Evolutionary conservation across 495 filamentous ascomycete genomes (phyloP), one percentile per base, ranked within the genome.

Genomic region (Neurospora terricola): DNA sequence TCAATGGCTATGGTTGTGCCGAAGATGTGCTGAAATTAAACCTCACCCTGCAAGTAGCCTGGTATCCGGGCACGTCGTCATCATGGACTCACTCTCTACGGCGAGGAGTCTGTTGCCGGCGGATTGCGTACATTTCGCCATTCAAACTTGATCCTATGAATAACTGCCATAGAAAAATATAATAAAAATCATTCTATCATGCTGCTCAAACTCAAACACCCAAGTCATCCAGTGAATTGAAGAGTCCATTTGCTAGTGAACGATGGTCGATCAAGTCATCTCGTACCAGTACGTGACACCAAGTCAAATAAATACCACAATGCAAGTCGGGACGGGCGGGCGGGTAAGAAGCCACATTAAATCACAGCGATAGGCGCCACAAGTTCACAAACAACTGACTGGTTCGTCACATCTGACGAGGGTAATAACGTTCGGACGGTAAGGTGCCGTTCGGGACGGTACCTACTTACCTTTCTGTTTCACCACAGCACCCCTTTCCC

Each of bases 1-100:
- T 78, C 84, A 82, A 92, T 97, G 92, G 88, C 92, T 93, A 89
- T 83, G 85, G 90, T 93, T 94, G 94, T 93, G 94, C 94, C 94
- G 92, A 94, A 83, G 85, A 87, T 88, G 87, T 89, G 87, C 86
- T 89, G 83, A 88, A 81, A 88, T 80, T 74, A 77, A 86, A 81
- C 73, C 75, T 70, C 70, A 66, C 54, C 45, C 71, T 59, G 79
- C 80, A 80, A 77, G 80, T 42, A 81, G 79, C 79, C 80, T 80
- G 80, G 80, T 76, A 78, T 81, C 80, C 80, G 78, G 80, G 78
- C 80, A 81, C 77, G 76, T 69, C 73, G 38, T 73, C 54, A 71
- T 75, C 76, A 34, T 70, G 72, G 74, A 69, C 69, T 75, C 45
- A 21, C 39, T 42, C 39, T 59, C 30, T 37, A 62, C 10, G 69